phyloP scores from a whole-genome alignment of 2,329 filamentous ascomycete genomes.

The Verticillium albo-atrum region DNA sequence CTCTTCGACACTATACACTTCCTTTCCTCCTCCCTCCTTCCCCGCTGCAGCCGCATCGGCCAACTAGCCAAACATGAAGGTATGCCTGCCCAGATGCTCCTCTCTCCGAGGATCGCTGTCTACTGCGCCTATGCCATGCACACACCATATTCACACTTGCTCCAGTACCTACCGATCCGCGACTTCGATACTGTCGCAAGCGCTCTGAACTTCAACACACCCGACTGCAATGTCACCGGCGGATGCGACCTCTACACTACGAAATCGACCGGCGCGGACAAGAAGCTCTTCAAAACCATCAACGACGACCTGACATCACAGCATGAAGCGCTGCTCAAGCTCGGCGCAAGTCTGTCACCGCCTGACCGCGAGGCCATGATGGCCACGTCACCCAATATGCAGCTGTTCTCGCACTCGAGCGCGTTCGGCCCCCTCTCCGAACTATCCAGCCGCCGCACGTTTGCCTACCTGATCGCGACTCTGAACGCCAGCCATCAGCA shows the following conservation, averaged over 20 bases:
- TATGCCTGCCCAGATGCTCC: neutral
- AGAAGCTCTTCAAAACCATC: conserved; percentile 96
- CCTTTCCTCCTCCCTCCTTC: neutral
- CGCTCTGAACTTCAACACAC: conserved; percentile 92
- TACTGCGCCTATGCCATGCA: neutral
- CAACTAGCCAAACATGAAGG: neutral
- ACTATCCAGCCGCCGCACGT: conserved; percentile 82
- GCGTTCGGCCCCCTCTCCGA: conserved; percentile 90
- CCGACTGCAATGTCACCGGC: conserved; percentile 86
- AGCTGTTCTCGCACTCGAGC: conserved; percentile 71
- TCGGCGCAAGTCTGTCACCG: conserved; percentile 83
- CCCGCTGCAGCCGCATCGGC: neutral
- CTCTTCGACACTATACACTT: neutral
- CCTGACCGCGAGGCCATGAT: conserved; percentile 70
- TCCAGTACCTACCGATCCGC: conserved; percentile 82
- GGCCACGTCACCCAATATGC: conserved; percentile 55
- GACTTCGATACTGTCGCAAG: conserved; percentile 89
- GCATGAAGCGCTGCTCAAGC: conserved; percentile 80
- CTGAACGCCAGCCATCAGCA: conserved; percentile 86
- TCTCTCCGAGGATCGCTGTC: neutral
- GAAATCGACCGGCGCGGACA: conserved; percentile 90
- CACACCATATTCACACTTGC: neutral
- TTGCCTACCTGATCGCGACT: conserved; percentile 93
- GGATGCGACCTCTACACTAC: conserved; percentile 97
- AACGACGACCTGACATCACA: conserved; percentile 87